These are phyloP conservation scores for Colletotrichum euphorbiae DNA, from an alignment of 2,329 filamentous ascomycete species.

Conservation along the genomic window DNA sequence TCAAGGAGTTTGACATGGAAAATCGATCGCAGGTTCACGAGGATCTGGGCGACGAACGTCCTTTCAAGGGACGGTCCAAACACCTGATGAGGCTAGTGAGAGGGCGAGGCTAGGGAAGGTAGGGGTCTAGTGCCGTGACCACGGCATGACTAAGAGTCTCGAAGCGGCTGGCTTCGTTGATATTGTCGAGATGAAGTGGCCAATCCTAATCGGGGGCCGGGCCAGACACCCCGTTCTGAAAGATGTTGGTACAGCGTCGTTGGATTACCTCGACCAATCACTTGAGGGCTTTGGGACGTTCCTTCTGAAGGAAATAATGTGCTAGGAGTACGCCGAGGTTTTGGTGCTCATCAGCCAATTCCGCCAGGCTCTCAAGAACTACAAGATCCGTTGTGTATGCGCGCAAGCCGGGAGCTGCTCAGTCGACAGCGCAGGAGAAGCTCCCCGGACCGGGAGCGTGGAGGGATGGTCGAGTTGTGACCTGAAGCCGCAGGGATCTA, in stretches of 20 bases:
- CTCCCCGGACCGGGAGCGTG: too few species aligned
- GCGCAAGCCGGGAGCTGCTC: neutral
- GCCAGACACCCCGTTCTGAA: conserved; percentile 19
- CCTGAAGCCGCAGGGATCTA: too few species aligned
- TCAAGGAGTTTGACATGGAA: conserved; percentile 46
- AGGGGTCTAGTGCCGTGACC: conserved; percentile 44
- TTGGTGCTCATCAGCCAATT: neutral
- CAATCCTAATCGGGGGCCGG: conserved; percentile 40
- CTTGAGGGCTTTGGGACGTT: conserved; percentile 47
- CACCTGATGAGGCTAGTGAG: conserved; percentile 45
- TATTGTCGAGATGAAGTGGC: conserved; percentile 35
- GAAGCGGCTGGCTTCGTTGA: conserved; percentile 43
- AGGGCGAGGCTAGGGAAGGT: conserved; percentile 48
- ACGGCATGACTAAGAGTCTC: conserved; percentile 41
- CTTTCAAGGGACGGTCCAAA: conserved; percentile 43
- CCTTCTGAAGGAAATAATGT: conserved; percentile 46
- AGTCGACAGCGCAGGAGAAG: neutral
- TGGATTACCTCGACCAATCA: conserved; percentile 42
- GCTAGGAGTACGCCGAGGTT: conserved; percentile 4
- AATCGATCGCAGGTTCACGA: neutral
- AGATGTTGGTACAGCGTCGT: conserved; percentile 39
- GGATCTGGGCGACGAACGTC: neutral
- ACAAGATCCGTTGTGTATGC: neutral
- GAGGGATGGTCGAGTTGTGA: too few species aligned
- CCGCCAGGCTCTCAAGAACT: neutral